Percentiles rank a stretch among this genome's conserved stretches.
Evolutionary conservation across 2,329 filamentous ascomycete genomes (phyloP).

Genomic region (Coleophoma cylindrospora): DNA sequence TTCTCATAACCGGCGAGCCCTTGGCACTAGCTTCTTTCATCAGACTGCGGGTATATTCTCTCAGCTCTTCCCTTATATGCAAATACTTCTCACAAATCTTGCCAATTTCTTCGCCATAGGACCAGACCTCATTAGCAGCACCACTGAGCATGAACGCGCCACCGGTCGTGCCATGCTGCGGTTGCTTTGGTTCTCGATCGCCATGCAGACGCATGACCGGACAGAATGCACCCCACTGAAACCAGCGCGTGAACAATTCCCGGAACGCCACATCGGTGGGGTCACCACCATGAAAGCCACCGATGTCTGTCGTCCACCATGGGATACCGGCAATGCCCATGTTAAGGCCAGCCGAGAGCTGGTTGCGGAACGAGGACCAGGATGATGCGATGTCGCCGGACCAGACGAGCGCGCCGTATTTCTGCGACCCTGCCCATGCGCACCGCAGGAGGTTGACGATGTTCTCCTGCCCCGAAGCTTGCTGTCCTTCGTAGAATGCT

Average conservation of each 20-base stretch:
- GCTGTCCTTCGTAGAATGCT: slow-evolving; percentile 55
- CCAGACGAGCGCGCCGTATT: slow-evolving; percentile 62
- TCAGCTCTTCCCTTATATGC: slow-evolving; percentile 48
- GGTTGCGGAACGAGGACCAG: slow-evolving; percentile 53
- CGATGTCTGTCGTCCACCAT: slow-evolving; percentile 69
- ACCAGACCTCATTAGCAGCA: slow-evolving; percentile 61
- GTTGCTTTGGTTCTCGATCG: slow-evolving; percentile 51
- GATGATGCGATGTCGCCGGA: slow-evolving; percentile 61
- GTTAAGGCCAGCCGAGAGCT: slow-evolving; percentile 59
- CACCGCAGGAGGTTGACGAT: slow-evolving; percentile 56
- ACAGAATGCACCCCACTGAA: slow-evolving; percentile 64
- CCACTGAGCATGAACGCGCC: slow-evolving; percentile 29
- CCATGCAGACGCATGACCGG: slow-evolving; percentile 65
- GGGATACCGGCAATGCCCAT: slow-evolving; percentile 60
- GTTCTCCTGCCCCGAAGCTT: slow-evolving; percentile 43
- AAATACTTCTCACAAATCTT: slow-evolving; percentile 57
- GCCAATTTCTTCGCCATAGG: slow-evolving; percentile 56
- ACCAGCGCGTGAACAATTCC: slow-evolving; percentile 63
- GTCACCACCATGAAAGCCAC: slow-evolving; percentile 63
- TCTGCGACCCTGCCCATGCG: slow-evolving; percentile 55
- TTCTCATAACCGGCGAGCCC: slow-evolving; percentile 56
- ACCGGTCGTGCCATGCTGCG: slow-evolving; percentile 9
- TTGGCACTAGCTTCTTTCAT: slow-evolving; percentile 57
- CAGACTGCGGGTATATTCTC: slow-evolving; percentile 50
- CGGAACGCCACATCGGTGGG: slow-evolving; percentile 49